Evolutionary conservation across 2,329 filamentous ascomycete genomes (phyloP).

Genomic region (Ceratocystis eucalypticola): DNA sequence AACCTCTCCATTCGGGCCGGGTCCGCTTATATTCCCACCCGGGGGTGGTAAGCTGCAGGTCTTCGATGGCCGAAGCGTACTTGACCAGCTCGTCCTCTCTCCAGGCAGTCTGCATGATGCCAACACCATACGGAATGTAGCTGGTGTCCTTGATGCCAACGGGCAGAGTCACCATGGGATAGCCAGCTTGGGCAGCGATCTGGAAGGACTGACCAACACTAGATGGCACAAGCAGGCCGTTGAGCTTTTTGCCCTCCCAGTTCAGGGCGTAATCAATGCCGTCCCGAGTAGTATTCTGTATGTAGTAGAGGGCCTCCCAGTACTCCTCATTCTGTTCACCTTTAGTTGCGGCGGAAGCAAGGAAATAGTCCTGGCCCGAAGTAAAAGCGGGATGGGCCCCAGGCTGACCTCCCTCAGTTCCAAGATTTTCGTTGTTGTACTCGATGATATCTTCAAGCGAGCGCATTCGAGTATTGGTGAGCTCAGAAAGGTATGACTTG

Average conservation of each 20-base stretch:
- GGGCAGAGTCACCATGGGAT: constrained; percentile 58
- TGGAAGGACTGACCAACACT: constrained; percentile 55
- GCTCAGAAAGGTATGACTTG: constrained; percentile 46
- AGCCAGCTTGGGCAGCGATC: constrained; percentile 62
- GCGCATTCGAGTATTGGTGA: constrained; percentile 46
- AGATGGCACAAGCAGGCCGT: constrained; percentile 53
- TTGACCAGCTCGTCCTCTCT: constrained; percentile 43
- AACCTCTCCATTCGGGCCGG: constrained; percentile 40
- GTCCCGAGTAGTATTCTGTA: constrained; percentile 43
- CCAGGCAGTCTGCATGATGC: constrained; percentile 47
- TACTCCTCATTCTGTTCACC: constrained; percentile 53
- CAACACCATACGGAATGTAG: constrained; percentile 32
- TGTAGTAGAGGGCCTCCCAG: constrained; percentile 51
- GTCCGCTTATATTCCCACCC: constrained; percentile 34
- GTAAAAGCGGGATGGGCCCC: constrained; percentile 46
- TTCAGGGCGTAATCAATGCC: constrained; percentile 57
- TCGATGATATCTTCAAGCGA: constrained; percentile 52
- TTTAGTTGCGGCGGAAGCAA: constrained; percentile 46
- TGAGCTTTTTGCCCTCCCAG: constrained; percentile 29
- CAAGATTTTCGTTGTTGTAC: constrained; percentile 50
- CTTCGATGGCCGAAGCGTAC: constrained; percentile 51
- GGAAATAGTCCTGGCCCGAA: constrained; percentile 59
- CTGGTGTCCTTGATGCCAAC: constrained; percentile 39
- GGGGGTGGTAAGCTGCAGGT: constrained; percentile 35
- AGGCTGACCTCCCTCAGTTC: constrained; percentile 52